These are phyloP conservation scores for Cladosporium halotolerans DNA, from an alignment of 2,329 filamentous ascomycete species.

Conservation along the genomic window DNA sequence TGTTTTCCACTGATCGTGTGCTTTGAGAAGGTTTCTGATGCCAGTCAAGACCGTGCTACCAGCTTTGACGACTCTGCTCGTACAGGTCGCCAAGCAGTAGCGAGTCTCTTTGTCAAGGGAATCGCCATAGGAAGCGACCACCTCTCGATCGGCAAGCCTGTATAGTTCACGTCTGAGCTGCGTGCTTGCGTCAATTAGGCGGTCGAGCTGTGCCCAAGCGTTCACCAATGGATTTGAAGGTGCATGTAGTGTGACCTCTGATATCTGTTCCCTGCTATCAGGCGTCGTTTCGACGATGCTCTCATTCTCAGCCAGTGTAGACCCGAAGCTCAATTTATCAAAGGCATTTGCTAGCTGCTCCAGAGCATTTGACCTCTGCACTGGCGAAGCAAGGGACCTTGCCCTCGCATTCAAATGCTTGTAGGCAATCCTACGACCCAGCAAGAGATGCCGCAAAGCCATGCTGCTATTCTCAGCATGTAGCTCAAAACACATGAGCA, in stretches of 20 bases:
- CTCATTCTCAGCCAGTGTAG: not conserved
- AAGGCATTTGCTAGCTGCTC: not conserved
- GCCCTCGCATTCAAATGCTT: not conserved
- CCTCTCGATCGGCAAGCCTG: not conserved
- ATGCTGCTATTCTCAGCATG: slow-evolving; percentile 5
- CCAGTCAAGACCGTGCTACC: not conserved
- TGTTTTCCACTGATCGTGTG: not conserved
- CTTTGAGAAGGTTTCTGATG: not conserved
- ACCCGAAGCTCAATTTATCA: not conserved
- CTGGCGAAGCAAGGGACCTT: not conserved
- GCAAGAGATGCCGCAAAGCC: not conserved
- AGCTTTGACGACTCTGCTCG: not conserved
- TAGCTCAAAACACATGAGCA: slow-evolving; percentile 7
- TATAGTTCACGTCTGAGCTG: not conserved
- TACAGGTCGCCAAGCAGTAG: slow-evolving; percentile 1
- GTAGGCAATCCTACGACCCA: not conserved
- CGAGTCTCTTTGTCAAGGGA: not conserved
- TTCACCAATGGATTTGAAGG: not conserved
- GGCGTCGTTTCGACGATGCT: not conserved
- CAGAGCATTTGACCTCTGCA: not conserved
- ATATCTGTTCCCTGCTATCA: not conserved
- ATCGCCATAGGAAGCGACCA: not conserved
- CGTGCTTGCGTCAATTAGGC: not conserved
- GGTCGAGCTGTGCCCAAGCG: slow-evolving; percentile 1
- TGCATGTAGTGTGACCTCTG: not conserved